Percentiles rank a stretch among this genome's conserved stretches.
Conservation (phyloP, 192 early-diverging fungal genomes). For the Coemansia sp. region DNA sequence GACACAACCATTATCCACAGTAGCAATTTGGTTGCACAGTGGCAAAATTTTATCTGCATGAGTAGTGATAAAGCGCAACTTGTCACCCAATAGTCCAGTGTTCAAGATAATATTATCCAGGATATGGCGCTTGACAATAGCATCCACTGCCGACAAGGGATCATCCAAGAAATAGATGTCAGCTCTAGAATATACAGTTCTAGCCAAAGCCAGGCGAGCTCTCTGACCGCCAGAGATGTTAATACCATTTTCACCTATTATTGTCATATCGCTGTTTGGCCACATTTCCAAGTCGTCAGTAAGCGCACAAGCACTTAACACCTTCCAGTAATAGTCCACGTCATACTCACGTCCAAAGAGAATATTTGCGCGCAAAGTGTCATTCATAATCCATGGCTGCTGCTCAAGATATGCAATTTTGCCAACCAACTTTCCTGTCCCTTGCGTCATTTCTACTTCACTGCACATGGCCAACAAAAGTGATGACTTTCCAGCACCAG, state of each 20-base stretch:
- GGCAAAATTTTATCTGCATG: conserved; percentile 30
- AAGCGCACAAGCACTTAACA: conserved; percentile 64
- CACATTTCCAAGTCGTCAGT: conserved; percentile 65
- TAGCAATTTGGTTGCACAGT: conserved; percentile 28
- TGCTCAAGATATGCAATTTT: conserved; percentile 36
- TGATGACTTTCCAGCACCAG: conserved; percentile 66
- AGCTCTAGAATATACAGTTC: conserved; percentile 66
- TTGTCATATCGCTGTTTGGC: conserved; percentile 65
- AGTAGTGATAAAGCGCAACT: conserved; percentile 54
- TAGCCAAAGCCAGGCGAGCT: conserved; percentile 66
- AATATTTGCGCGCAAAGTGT: conserved; percentile 78
- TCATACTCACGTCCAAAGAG: conserved; percentile 72
- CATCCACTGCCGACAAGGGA: conserved; percentile 70
- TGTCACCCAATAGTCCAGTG: conserved; percentile 58
- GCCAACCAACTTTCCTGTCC: conserved; percentile 28
- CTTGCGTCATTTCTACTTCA: conserved; percentile 43
- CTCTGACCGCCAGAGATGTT: conserved; percentile 76
- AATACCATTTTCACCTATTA: conserved; percentile 70
- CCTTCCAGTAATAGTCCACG: conserved; percentile 59
- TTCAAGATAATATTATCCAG: conserved; percentile 62
- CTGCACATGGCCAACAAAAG: conserved; percentile 63
- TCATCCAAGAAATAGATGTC: conserved; percentile 75
- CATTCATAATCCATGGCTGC: conserved; percentile 40
- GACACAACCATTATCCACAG: conserved; percentile 13
- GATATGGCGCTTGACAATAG: conserved; percentile 65